Conservation (phyloP, 768 basidiomycete species). For the Rhodotorula kratochvilovae region DNA sequence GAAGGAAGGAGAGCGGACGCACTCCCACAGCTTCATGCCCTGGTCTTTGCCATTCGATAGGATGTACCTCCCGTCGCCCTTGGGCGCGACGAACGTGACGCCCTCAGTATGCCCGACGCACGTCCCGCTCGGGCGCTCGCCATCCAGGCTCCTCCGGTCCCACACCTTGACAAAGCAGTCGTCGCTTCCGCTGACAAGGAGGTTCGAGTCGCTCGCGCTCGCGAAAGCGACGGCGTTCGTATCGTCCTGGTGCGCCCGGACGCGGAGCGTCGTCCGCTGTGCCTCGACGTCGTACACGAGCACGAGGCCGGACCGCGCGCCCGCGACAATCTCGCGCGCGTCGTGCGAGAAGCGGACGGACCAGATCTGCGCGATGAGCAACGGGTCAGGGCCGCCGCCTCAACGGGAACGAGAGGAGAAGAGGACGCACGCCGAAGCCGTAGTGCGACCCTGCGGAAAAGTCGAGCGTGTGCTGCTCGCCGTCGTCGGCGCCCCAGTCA, state of each 20-base stretch:
- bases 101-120: conserved; percentile 86
- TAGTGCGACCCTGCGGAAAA: conserved; percentile 25
- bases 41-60: conserved; percentile 97
- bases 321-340: conserved; percentile 89
- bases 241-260: conserved; percentile 80
- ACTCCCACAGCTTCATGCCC: conserved; percentile 35
- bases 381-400: conserved; percentile 47
- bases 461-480: conserved; percentile 42
- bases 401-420: conserved; percentile 61
- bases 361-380: conserved; percentile 63
- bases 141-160: conserved; percentile 58
- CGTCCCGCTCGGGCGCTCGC: conserved; percentile 78
- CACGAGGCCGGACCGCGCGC: conserved; percentile 55
- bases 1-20: not conserved
- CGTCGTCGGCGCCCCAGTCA: conserved; percentile 5
- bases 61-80: conserved; percentile 91
- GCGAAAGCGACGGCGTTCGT: conserved; percentile 91
- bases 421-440: conserved; percentile 40
- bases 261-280: conserved; percentile 71
- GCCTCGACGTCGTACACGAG: conserved; percentile 82
- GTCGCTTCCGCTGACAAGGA: conserved; percentile 91
- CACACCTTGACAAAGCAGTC: conserved; percentile 93
- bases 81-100: conserved; percentile 60
- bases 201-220: conserved; percentile 83
- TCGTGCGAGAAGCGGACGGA: conserved; percentile 94